A percentile compares a stretch with the other conserved stretches of the same genome.
These are phyloP conservation scores for Aquanectria penicillioides DNA, from an alignment of 2,329 filamentous ascomycete genomes.

Conservation along the genomic window DNA sequence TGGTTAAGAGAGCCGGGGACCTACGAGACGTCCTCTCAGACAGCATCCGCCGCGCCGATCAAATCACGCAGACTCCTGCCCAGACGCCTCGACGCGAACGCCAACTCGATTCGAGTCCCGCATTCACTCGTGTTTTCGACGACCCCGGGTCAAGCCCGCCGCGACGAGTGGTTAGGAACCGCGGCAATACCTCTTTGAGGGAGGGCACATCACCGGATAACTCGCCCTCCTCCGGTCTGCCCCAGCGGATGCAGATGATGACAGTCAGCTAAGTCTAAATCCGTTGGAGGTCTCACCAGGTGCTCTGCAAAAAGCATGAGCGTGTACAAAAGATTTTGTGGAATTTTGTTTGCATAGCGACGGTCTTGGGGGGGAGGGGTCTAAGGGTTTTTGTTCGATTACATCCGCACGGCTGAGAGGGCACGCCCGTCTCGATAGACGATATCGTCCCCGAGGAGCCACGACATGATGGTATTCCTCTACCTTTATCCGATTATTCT, in stretches of 20 bases:
- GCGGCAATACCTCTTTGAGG: constrained; percentile 63
- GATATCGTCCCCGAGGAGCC: constrained; percentile 13
- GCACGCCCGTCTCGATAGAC: constrained; percentile 20
- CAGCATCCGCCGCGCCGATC: constrained; percentile 67
- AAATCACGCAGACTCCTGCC: constrained; percentile 65
- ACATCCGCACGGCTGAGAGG: constrained; percentile 23
- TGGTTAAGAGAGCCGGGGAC: constrained; percentile 70
- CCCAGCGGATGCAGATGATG: constrained; percentile 71
- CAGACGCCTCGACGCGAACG: constrained; percentile 59
- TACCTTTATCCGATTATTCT: constrained; percentile 11
- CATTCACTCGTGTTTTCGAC: constrained; percentile 73
- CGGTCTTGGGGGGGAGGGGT: constrained; percentile 39
- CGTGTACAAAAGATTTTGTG: constrained; percentile 46
- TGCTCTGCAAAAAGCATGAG: constrained; percentile 32
- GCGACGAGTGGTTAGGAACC: constrained; percentile 60
- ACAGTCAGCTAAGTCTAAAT: constrained; percentile 61
- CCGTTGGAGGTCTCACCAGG: constrained; percentile 1
- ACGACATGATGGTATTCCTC: constrained; percentile 12
- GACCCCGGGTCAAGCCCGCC: constrained; percentile 68
- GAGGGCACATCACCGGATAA: constrained; percentile 61
- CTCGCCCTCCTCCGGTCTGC: constrained; percentile 61
- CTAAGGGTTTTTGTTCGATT: constrained; percentile 31
- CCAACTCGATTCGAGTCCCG: constrained; percentile 68
- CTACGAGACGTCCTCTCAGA: constrained; percentile 69
- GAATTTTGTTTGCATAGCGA: constrained; percentile 52